Conservation (phyloP, 495 filamentous ascomycete genomes). For the Penicillium fimorum region DNA sequence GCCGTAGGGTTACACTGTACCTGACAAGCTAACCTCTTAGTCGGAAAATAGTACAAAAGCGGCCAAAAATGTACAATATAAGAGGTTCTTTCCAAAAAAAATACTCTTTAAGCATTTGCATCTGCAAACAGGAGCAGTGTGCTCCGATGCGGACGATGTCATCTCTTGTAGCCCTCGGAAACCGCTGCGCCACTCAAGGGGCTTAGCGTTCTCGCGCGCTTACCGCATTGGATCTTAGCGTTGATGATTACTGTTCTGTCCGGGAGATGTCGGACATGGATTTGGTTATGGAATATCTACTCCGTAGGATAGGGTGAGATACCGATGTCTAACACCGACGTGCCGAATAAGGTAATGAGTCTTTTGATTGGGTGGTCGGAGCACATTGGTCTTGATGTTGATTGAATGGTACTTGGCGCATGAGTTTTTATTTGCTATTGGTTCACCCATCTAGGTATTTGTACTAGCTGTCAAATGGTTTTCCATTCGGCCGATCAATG, state of each 20-base stretch:
- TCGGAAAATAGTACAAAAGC: background rate
- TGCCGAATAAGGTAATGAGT: conserved; percentile 13
- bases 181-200: conserved; percentile 25
- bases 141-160: conserved; percentile 28
- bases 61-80: background rate
- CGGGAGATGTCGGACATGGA: conserved; percentile 13
- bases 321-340: conserved; percentile 13
- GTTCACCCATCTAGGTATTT: background rate
- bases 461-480: background rate
- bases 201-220: conserved; percentile 16
- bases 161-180: conserved; percentile 24
- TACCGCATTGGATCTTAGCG: background rate
- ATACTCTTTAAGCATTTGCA: no score
- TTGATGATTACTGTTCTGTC: background rate
- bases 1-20: conserved; percentile 5
- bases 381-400: background rate
- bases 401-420: background rate
- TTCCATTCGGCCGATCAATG: conserved; percentile 1
- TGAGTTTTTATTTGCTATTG: background rate
- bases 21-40: background rate
- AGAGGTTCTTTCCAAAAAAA: background rate
- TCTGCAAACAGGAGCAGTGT: conserved; percentile 21
- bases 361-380: background rate
- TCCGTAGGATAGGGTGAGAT: background rate
- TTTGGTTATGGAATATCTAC: background rate